Conservation (phyloP, 176 grass and related monocot genomes). For the Carex scoparia region DNA sequence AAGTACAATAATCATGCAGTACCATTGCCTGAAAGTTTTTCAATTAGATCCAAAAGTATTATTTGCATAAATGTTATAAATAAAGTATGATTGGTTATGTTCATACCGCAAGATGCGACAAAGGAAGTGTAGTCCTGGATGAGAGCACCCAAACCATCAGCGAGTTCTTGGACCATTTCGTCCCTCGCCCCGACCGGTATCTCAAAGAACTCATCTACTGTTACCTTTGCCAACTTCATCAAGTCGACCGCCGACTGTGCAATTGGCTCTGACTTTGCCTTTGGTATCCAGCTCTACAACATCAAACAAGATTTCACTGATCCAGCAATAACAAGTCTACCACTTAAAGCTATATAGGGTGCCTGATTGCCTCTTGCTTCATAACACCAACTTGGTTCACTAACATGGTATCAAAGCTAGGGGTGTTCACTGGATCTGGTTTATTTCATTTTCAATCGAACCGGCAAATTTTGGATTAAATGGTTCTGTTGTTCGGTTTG, state of each 20-base stretch:
- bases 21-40: neutral
- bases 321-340: neutral
- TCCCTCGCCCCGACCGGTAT: slow-evolving; percentile 68
- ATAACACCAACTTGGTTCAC: neutral
- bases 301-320: neutral
- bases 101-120: slow-evolving; percentile 80
- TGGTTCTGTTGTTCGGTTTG: too few relatives aligned
- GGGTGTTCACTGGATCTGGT: too few relatives aligned
- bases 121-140: slow-evolving; percentile 76
- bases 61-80: neutral
- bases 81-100: neutral
- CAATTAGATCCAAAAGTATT: neutral
- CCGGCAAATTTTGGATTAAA: too few relatives aligned
- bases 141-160: slow-evolving; percentile 52
- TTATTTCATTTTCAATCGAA: too few relatives aligned
- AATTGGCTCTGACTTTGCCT: slow-evolving; percentile 65
- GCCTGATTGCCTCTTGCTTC: neutral
- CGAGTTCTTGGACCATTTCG: slow-evolving; percentile 68
- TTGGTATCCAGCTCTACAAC: slow-evolving; percentile 82
- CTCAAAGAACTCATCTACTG: slow-evolving; percentile 76
- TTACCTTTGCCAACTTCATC: slow-evolving; percentile 60
- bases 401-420: neutral
- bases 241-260: slow-evolving; percentile 65
- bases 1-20: neutral
- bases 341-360: neutral